Base-by-base conservation (phyloP, 2,329 filamentous ascomycete genomes). In the Fusarium palustre region DNA sequence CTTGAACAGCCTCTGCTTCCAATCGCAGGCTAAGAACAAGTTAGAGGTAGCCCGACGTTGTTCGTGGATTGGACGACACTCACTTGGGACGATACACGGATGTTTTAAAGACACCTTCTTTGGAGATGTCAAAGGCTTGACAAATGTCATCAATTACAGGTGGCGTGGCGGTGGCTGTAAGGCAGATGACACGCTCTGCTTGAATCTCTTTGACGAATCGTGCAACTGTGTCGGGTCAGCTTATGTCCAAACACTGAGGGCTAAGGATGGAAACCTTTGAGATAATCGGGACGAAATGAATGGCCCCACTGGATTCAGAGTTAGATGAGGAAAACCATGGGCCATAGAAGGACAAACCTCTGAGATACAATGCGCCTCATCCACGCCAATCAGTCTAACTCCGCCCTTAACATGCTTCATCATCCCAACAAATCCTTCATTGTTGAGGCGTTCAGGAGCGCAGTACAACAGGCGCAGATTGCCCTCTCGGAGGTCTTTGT, bases 361-460 rank as follows among this genome's bases (percentile, higher is more conserved):
- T 25, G 86, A 88, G 39, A 89, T 85, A 63, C 86, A 88, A 67
- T 88, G 86, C 1, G 86, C 86, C 69, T 88, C 86, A 39, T 88
- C 86, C 0, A 88, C 83, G 2, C 85, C 87, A 24, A 89, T 76
- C 7, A 90, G 76, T 4, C 88, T 83, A 2, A 89, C 80, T 9
- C 86, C 86, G 3, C 86, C 87, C 1, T 82, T 81, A 0, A 88
- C 82, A 15, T 81, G 75, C 43, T 84, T 86, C 75, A 89, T 86
- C 18, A 79, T 84, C 47, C 84, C 82, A 8, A 89, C 81, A 49
- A 90, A 89, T 0, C 83, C 83, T 69, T 89, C 87, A 58, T 89
- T 89, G 70, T 88, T 89, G 13, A 90, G 78, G 9, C 86, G 80
- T 74, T 90, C 87, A 0, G 87, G 87, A 0, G 87, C 85, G 54